phyloP scores from a whole-genome alignment of 179 eudicot genomes.

The Silene coronaria region DNA sequence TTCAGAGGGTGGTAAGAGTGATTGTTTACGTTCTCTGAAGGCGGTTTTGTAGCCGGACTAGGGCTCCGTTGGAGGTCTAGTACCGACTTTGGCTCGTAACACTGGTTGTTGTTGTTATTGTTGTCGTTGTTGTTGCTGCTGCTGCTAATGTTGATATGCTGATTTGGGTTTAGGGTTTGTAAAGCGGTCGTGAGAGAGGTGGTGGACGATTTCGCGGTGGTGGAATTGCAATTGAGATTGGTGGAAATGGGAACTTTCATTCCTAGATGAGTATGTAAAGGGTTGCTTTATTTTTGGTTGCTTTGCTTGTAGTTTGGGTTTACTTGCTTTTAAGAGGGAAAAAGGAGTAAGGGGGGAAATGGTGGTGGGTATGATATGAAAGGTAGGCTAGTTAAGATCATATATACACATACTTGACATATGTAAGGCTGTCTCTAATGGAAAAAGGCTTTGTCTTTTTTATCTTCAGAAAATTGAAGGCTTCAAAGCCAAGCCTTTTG shows the following conservation, averaged over 20 bases:
- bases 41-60: slow-evolving; percentile 34
- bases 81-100: slow-evolving; percentile 80
- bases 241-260: slow-evolving; percentile 75
- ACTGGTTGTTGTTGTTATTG: slow-evolving; percentile 5
- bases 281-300: neutral
- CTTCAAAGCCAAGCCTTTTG: slow-evolving; percentile 31
- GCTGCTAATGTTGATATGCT: neutral
- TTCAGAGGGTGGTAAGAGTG: slow-evolving; percentile 14
- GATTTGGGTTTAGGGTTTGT: slow-evolving; percentile 3
- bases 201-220: slow-evolving; percentile 21
- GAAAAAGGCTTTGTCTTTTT: slow-evolving; percentile 22
- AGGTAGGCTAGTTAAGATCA: neutral
- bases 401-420: slow-evolving; percentile 19
- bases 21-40: slow-evolving; percentile 6
- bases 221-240: slow-evolving; percentile 31
- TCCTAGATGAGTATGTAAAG: slow-evolving; percentile 24
- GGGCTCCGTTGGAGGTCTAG: slow-evolving; percentile 73
- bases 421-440: slow-evolving; percentile 20
- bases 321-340: neutral
- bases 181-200: slow-evolving; percentile 8
- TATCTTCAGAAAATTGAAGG: slow-evolving; percentile 19
- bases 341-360: slow-evolving; percentile 8
- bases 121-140: neutral
- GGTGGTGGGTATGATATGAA: neutral
- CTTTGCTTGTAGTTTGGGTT: slow-evolving; percentile 12